Conservation (phyloP, 139 green algal species). For the Chlorella sp. region DNA sequence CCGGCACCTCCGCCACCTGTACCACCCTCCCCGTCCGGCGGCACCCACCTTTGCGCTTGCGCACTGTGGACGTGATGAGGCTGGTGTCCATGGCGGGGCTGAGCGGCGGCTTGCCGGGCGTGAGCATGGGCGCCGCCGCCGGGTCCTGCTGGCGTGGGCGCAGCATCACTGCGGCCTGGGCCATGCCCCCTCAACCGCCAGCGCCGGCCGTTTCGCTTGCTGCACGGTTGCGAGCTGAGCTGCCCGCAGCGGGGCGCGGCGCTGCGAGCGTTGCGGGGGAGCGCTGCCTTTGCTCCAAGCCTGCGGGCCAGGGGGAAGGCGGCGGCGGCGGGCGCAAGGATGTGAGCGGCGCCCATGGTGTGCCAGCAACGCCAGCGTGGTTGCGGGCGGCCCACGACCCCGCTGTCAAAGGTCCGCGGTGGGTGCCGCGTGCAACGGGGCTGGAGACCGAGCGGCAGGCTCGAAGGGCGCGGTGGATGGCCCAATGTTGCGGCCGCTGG, state of each 20-base stretch:
- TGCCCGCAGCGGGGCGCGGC: not conserved
- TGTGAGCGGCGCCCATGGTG: not conserved
- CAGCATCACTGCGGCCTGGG: conserved; percentile 13
- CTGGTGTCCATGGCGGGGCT: conserved; percentile 13
- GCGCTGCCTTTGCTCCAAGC: not conserved
- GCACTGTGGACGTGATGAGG: conserved; percentile 39
- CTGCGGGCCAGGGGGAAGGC: not conserved
- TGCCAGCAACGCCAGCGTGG: too few species aligned
- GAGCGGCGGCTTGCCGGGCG: conserved; percentile 11
- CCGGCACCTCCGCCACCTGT: not conserved
- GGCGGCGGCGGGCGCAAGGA: not conserved
- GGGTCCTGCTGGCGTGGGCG: not conserved
- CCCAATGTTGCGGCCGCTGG: too few species aligned
- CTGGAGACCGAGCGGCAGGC: too few species aligned
- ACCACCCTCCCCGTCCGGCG: not conserved
- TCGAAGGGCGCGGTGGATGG: too few species aligned
- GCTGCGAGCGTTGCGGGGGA: not conserved
- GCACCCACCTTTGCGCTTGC: conserved; percentile 39
- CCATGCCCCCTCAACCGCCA: not conserved
- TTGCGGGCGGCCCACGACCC: too few species aligned
- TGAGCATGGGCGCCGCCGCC: not conserved
- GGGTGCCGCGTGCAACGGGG: too few species aligned
- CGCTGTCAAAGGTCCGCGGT: too few species aligned
- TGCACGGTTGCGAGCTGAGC: too few species aligned
- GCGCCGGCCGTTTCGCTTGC: not conserved